A percentile compares a stretch with the other conserved stretches of the same genome.
Conservation (phyloP, 2,329 filamentous ascomycete genomes). For the Didymella arachidicola region DNA sequence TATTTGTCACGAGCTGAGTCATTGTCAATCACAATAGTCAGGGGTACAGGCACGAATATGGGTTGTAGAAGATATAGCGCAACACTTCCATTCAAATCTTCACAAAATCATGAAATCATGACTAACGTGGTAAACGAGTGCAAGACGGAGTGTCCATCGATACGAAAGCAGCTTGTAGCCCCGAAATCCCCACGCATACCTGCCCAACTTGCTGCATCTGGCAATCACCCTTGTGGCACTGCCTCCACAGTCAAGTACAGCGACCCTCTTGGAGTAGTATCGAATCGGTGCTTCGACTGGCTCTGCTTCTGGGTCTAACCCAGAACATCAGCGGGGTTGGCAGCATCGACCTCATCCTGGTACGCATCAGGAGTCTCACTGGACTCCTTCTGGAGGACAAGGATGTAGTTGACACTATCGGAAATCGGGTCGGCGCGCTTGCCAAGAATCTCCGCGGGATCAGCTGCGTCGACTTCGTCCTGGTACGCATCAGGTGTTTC, state of each 20-base stretch:
- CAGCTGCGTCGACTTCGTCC: background rate
- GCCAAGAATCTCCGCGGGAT: background rate
- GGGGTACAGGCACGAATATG: background rate
- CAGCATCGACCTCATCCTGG: background rate
- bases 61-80: background rate
- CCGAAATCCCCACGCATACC: no score
- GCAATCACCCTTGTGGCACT: no score
- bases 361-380: background rate
- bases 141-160: background rate
- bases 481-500: background rate
- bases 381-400: background rate
- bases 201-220: no score
- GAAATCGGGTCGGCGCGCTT: background rate
- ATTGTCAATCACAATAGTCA: no score
- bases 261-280: background rate
- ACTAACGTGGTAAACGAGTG: background rate
- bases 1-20: no score
- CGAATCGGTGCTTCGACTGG: background rate
- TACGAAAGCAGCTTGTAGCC: no score
- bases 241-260: background rate
- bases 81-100: background rate
- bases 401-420: background rate
- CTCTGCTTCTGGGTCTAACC: background rate
- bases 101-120: no score
- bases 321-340: background rate